Evolutionary conservation across 2,329 filamentous ascomycete species (phyloP), one percentile per base, ranked within the genome.

Genomic region (Colletotrichum aenigma): DNA sequence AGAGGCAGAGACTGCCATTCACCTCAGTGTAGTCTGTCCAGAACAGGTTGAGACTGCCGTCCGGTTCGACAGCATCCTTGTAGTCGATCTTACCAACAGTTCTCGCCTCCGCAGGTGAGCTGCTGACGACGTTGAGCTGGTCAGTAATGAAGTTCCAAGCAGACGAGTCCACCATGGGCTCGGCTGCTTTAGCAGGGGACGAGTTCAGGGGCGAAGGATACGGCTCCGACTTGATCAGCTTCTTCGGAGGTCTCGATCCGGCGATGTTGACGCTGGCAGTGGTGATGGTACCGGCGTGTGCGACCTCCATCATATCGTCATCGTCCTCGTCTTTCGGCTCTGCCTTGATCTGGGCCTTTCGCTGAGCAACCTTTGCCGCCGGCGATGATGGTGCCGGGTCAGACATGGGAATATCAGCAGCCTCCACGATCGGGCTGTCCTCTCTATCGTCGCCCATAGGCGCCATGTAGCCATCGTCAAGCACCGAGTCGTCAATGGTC

Each of bases 11-110:
- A 79, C 93, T 97, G 75, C 96, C 96, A 80, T 96, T 96, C 82
- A 98, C 88, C 82, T 99, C 97, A 1, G 94, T 95, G 81, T 98
- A 99, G 84, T 99, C 97, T 9, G 95, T 94, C 97, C 97, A 99
- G 87, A 98, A 99, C 87, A 99, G 95, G 79, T 94, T 93, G 34
- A 99, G 88, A 79, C 94, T 97, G 43, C 96, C 97, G 81, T 99
- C 96, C 77, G 95, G 93, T 83, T 98, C 96, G n/a, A 98, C 86
- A n/a, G 95, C 96, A 84, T 98, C 94, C 77, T 94, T 91, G 74
- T 95, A 90, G 78, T 94, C 92, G 65, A 98, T 90, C 85, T 98
- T 99, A 55, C 96, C 96, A 78, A 95, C 91, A 10, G 87, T 89
- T 30, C 88, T 87, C 38, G 88, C 87, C 78, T 95, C 93, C 4